Evolutionary conservation across 2,329 filamentous ascomycete species (phyloP).

Genomic region (Colletotrichum ledebouriae): DNA sequence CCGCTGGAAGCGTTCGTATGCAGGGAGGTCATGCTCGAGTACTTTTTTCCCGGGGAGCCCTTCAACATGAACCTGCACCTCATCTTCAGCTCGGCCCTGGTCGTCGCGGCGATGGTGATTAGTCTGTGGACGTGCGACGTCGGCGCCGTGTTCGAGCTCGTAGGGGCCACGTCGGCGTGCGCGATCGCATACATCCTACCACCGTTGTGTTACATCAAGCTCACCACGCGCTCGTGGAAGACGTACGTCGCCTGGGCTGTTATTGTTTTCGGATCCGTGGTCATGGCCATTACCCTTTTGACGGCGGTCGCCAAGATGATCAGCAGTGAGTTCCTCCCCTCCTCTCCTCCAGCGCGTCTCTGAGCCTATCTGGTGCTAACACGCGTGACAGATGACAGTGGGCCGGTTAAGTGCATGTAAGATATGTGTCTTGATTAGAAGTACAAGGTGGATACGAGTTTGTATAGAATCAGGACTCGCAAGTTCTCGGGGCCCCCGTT

Average conservation of each 20-base stretch:
- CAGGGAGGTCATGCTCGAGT: constrained; percentile 94
- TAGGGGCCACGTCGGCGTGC: constrained; percentile 94
- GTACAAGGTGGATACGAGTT: background rate
- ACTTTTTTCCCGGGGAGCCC: constrained; percentile 76
- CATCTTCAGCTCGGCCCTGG: constrained; percentile 85
- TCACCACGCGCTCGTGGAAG: constrained; percentile 82
- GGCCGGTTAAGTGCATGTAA: constrained; percentile 40
- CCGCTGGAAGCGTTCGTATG: constrained; percentile 98
- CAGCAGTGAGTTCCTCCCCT: constrained; percentile 53
- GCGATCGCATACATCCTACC: constrained; percentile 96
- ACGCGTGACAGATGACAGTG: constrained; percentile 16
- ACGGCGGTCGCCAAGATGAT: constrained; percentile 80
- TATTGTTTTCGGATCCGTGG: constrained; percentile 83
- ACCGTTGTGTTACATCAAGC: constrained; percentile 93
- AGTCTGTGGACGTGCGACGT: constrained; percentile 92
- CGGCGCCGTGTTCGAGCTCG: constrained; percentile 93
- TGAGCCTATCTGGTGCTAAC: background rate
- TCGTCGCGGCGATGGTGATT: constrained; percentile 82
- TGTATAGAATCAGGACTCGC: background rate
- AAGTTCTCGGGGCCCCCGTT: background rate
- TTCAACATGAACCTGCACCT: constrained; percentile 89
- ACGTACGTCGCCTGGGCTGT: constrained; percentile 78
- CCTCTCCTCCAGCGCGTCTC: background rate
- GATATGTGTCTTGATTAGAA: constrained; percentile 24
- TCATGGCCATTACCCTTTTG: constrained; percentile 85